Evolutionary conservation across 2,329 filamentous ascomycete genomes (phyloP).

Genomic region (Penicillium oxalicum): DNA sequence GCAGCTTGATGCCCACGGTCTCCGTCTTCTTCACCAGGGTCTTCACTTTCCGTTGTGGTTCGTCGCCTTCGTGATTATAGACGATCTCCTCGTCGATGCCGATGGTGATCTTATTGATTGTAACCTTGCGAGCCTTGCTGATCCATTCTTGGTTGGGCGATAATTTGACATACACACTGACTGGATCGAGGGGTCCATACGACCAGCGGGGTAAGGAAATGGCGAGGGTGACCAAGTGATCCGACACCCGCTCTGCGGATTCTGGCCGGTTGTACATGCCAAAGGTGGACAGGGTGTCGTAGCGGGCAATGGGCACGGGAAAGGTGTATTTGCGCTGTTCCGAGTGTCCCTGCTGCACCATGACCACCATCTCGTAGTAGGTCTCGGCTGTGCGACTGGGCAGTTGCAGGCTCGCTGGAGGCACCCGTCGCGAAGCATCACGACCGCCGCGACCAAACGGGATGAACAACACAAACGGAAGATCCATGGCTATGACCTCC

Average conservation of each 20-base stretch:
- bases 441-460: slow-evolving; percentile 87
- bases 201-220: slow-evolving; percentile 94
- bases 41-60: slow-evolving; percentile 84
- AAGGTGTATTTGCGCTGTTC: slow-evolving; percentile 88
- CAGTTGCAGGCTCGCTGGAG: slow-evolving; percentile 84
- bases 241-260: slow-evolving; percentile 74
- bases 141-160: slow-evolving; percentile 89
- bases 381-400: slow-evolving; percentile 94
- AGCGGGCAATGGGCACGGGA: slow-evolving; percentile 82
- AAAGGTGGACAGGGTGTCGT: slow-evolving; percentile 95
- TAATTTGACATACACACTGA: slow-evolving; percentile 92
- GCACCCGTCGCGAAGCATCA: slow-evolving; percentile 82
- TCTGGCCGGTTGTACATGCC: slow-evolving; percentile 99
- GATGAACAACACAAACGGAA: slow-evolving; percentile 96
- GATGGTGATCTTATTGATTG: slow-evolving; percentile 89
- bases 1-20: slow-evolving; percentile 72
- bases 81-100: slow-evolving; percentile 96
- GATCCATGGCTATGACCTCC: slow-evolving; percentile 87
- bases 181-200: slow-evolving; percentile 89
- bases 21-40: slow-evolving; percentile 79
- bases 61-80: slow-evolving; percentile 97
- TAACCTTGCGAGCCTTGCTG: slow-evolving; percentile 82
- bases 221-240: slow-evolving; percentile 84
- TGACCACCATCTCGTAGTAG: slow-evolving; percentile 93
- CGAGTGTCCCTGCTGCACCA: slow-evolving; percentile 81